Conservation (phyloP, 305 asterid genomes). For the Plantago coronopus region DNA sequence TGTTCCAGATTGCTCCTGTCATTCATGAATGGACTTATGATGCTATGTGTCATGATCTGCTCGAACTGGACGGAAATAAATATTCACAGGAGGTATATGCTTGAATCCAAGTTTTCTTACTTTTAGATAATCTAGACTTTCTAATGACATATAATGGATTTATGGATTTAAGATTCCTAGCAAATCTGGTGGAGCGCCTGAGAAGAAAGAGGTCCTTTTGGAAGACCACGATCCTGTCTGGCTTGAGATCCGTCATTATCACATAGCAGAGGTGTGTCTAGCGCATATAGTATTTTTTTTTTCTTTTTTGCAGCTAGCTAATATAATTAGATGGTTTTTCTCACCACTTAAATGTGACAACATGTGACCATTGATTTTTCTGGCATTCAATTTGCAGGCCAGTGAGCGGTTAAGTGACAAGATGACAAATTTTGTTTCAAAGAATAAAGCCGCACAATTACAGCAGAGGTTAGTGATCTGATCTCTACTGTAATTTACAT, state of each 20-base stretch:
- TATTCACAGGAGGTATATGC: slow-evolving; percentile 71
- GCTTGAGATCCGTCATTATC: slow-evolving; percentile 92
- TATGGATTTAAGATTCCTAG: slow-evolving; percentile 60
- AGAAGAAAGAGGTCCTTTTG: slow-evolving; percentile 77
- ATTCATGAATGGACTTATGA: slow-evolving; percentile 99
- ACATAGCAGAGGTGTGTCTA: slow-evolving; percentile 80
- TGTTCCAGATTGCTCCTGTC: slow-evolving; percentile 81
- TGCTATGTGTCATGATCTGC: slow-evolving; percentile 97
- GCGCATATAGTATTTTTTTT: slow-evolving; percentile 9
- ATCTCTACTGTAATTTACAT: background rate
- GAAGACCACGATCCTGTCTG: slow-evolving; percentile 94
- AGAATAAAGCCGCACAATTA: slow-evolving; percentile 97
- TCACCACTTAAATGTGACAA: slow-evolving; percentile 12
- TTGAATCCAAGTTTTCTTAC: slow-evolving; percentile 22
- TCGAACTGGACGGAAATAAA: slow-evolving; percentile 89
- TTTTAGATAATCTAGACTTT: slow-evolving; percentile 20
- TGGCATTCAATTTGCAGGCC: slow-evolving; percentile 50
- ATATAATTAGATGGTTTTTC: background rate
- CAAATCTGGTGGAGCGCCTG: slow-evolving; percentile 82
- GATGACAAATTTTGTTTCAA: slow-evolving; percentile 75
- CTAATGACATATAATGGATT: slow-evolving; percentile 27
- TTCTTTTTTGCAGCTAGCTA: slow-evolving; percentile 16
- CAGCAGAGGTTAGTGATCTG: slow-evolving; percentile 71
- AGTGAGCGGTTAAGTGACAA: slow-evolving; percentile 81
- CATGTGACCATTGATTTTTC: slow-evolving; percentile 19